Evolutionary conservation across 2,329 filamentous ascomycete species (phyloP), one percentile per base, ranked within the genome.

Genomic region (Colletotrichum neosansevieriae): DNA sequence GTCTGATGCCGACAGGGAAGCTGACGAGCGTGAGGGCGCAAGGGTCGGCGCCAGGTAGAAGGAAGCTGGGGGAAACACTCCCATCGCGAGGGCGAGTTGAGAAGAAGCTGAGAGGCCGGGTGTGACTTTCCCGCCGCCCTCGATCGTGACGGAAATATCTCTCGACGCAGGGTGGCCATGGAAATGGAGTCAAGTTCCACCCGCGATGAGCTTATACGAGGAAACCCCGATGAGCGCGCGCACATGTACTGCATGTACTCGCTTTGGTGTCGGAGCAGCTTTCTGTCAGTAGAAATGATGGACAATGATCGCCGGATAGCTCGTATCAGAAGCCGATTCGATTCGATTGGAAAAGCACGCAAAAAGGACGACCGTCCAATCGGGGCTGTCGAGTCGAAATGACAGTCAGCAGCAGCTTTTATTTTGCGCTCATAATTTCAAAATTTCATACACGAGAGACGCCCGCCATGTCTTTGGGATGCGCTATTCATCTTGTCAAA

Each of bases 101-200:
- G 36, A 15, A 21, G 36, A 56, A 42, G 36, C 34, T 42, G 38
- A 13, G n/a, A 24, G 36, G 36, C 17, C 36, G 34, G 53, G 34
- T 24, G 53, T 42, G 19, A 29, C 24, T 29, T 51, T 29, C 29
- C 49, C 15, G n/a, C 10, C 29, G 12, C 17, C 34, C 32, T 59
- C 42, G 29, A 47, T 49, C 42, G 44, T 6, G 57, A 49, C 44
- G 57, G 32, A 59, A 59, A 45, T 59, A 49, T 59, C 57, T 59
- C 34, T 49, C n/a, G 40, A 40, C 24, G 53, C 34, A n/a, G 21
- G 58, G 58, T 45, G 19, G 47, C 34, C 13, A 10, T 53, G 58
- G 58, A 45, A 61, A 61, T 42, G 58, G 58, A 42, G 58, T 61
- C 58, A 61, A 51, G 21, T 44, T 51, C 58, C 58, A 61, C 58